phyloP scores from a whole-genome alignment of 441 rosid species.

The Euphorbia schlechtendalii region DNA sequence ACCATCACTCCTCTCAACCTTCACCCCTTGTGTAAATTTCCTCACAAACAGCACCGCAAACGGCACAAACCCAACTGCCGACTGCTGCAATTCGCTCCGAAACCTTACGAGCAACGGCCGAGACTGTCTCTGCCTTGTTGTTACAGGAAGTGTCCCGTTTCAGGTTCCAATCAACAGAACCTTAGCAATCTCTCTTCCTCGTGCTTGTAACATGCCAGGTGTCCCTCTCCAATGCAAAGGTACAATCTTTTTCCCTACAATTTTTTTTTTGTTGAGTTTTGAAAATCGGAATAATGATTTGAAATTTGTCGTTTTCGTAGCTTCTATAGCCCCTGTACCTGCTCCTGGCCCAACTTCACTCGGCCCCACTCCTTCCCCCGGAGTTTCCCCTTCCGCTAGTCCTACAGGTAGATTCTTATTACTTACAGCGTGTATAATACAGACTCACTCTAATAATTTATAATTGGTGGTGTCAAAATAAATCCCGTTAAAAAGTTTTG shows the following conservation, averaged over 20 bases:
- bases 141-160: conserved; percentile 57
- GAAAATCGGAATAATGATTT: neutral
- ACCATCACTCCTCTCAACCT: conserved; percentile 36
- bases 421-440: neutral
- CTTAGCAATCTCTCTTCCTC: conserved; percentile 76
- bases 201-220: conserved; percentile 76
- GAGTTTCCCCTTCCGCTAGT: conserved; percentile 34
- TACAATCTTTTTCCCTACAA: neutral
- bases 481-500: no score
- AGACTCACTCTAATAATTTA: neutral
- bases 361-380: conserved; percentile 33
- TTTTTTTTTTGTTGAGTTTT: neutral
- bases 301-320: conserved; percentile 28
- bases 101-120: conserved; percentile 47
- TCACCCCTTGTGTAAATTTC: conserved; percentile 66
- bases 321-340: conserved; percentile 53
- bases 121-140: conserved; percentile 69
- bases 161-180: conserved; percentile 65
- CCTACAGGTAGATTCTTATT: conserved; percentile 33
- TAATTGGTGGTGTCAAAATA: no score
- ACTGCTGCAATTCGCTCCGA: conserved; percentile 57
- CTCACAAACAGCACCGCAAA: conserved; percentile 54
- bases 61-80: conserved; percentile 48
- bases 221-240: conserved; percentile 80
- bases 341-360: conserved; percentile 54